Evolutionary conservation across 345 rosid genomes (phyloP), one percentile per base, ranked within the genome.

Genomic region (Eucalyptus microcorys): DNA sequence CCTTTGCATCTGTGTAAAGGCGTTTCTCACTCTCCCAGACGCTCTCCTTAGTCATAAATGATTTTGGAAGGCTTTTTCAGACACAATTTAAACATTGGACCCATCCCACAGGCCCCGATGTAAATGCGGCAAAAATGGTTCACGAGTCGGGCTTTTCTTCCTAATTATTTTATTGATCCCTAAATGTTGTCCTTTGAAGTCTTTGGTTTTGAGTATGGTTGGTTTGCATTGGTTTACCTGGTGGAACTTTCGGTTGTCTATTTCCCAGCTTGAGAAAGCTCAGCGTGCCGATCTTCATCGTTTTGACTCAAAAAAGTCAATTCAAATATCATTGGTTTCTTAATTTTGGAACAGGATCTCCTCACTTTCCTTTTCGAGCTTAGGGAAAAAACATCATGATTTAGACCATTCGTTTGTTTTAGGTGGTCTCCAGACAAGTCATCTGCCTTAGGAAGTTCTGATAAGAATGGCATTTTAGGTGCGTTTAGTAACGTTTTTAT

Each of bases 361-460:
- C n/a, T 16, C 24, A 40, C 45, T 37, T 59, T 86, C 57, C 87
- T 26, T 50, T 49, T 30, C 49, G 37, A 64, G 26, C 68, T 1
- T 24, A 45, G 86, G 7, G 45, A 66, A 64, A 10, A 27, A 59
- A 16, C 15, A 24, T 48, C 57, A 34, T 11, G 11, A 32, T 17
- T 40, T 40, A 19, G 30, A 27, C 61, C 42, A 42, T 15, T 64
- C 17, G 34, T 88, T 10, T 88, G 49, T 87, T 92, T 88, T 11
- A 97, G 96, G 98, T 96, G 98, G 98, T 96, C 94, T 90, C 98
- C 99, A 37, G 96, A 96, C 88, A 95, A 93, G 90, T 90, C 98
- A 87, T 95, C 98, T 53, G 98, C 96, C 27, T 97, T 94, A 92
- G 99, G 99, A 89, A 97, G 97, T 92, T 96, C 98, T 87, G 98